Percentiles rank a stretch among this genome's conserved stretches.
phyloP scores from a whole-genome alignment of 1,139 yeast species.

The Groenewaldozyma sp. region DNA sequence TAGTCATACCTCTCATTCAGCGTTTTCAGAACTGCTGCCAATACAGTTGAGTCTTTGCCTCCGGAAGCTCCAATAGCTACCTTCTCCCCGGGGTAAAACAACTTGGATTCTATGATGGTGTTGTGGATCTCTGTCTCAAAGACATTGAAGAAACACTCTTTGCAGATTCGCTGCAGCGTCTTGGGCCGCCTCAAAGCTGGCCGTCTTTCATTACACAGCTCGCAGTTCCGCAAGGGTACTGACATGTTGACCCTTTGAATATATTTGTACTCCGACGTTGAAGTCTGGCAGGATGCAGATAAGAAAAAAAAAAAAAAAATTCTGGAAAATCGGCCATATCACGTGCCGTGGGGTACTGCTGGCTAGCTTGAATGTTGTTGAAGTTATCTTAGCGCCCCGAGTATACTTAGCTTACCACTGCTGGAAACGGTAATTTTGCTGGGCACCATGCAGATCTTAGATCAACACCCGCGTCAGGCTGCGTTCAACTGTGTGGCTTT shows the following conservation, averaged over 20 bases:
- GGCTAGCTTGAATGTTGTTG: too few relatives aligned
- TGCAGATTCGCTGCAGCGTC: conserved; percentile 84
- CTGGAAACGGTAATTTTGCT: too few relatives aligned
- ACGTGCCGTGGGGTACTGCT: too few relatives aligned
- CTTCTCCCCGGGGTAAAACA: conserved; percentile 71
- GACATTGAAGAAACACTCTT: conserved; percentile 77
- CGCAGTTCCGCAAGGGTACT: conserved; percentile 38
- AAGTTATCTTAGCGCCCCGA: too few relatives aligned
- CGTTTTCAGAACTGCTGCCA: conserved; percentile 80
- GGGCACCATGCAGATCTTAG: too few relatives aligned
- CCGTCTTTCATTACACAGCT: conserved; percentile 73
- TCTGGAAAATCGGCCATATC: too few relatives aligned
- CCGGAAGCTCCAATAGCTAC: conserved; percentile 99
- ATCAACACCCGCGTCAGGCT: too few relatives aligned
- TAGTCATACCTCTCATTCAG: conserved; percentile 82
- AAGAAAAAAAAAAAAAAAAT: too few relatives aligned
- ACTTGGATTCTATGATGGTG: conserved; percentile 60
- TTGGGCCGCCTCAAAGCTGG: conserved; percentile 91
- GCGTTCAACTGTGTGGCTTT: too few relatives aligned
- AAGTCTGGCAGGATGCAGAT: background rate
- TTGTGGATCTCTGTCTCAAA: conserved; percentile 95
- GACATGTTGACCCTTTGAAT: background rate
- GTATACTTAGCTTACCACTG: too few relatives aligned
- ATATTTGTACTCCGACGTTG: background rate
- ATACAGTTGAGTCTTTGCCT: conserved; percentile 94